Base-by-base conservation (phyloP, 129 eudicot genomes). In the Saposhnikovia divaricata region DNA sequence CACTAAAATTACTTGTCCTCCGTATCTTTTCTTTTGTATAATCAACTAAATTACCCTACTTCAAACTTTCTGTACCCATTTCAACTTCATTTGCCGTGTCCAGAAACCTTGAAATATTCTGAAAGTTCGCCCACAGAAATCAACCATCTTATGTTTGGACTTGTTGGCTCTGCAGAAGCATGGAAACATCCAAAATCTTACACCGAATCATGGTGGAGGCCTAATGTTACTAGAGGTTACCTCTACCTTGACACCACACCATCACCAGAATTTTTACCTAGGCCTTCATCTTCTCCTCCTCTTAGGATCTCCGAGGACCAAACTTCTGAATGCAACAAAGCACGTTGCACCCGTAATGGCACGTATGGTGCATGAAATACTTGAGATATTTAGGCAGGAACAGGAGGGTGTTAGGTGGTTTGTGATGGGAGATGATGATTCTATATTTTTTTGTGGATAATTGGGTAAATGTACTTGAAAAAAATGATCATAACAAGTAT, bases 201-300 rank as follows among this genome's bases (percentile, higher is more conserved):
- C 81, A 82, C 87, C 27, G 83, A 86, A 44, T 81, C 91, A 72
- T 92, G 97, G 97, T 92, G 95, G 95, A 72, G 85, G 45, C 89
- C 91, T 9, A 85, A 88, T 19, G 43, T 50, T 43, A 90, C 92
- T 0, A 80, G 85, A 4, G 97, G 97, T 0, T 87, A 82, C 57
- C 70, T 92, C 11, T 89, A 70, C 59, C 81, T 92, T 13, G 93
- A 92, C 61, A 68, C 76, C 59, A 10, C 76, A 10, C 92, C 91
- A 0, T 43, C 86, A 31, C 51, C 11, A 1, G 85, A 87, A 21
- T 80, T 84, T 45, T 81, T 88, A 4, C 95, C 95, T 1, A 88
- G 97, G 95, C 82, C 93, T 4, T 18, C 69, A 21, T 38, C 85
- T 14, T 80, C 85, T n/a, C 94, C 88, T 16, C 88, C 91, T 23